Base-by-base conservation (phyloP, 2,329 filamentous ascomycete species). In the Podosphaera aphanis region DNA sequence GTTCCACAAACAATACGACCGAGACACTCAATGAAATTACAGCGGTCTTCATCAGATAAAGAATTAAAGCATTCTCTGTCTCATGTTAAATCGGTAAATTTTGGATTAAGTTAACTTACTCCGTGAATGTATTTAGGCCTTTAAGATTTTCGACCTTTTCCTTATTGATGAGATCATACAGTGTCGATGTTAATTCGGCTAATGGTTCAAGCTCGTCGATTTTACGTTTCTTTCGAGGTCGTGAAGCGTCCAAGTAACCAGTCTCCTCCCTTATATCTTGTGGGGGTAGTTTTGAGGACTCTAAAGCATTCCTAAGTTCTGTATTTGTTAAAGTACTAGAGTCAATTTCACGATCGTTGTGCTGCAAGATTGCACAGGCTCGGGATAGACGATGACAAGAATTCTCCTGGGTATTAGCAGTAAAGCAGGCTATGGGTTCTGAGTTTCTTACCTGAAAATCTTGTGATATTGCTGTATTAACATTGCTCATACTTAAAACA, bases 1-100 rank as follows among this genome's bases (percentile, higher is more conserved):
- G 65, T 62, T 15, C 68, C 69, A 56, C 77, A 82, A 16, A 70
- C 64, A 42, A 74, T 57, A 43, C 66, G 66, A 2, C 74, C 71
- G 13, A 84, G 56, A 10, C 68, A 57, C 33, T 72, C 62, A 36
- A 81, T 61, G 7, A 67, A 60, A 29, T 64, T 63, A 51, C 68
- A 73, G 54, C 72, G 69, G 20, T 67, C 61, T 6, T 60, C 48
- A 48, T 74, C 69, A 15, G 64, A 52, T 3, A 74, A 58, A 13
- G 59, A 55, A 11, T 63, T 53, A 54, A 75, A 75, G 19, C 56
- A 56, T 48, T 55, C 47, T 47, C 65, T 64, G 55, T 49, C 41
- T 49, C 47, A 43, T 45, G 16, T 45, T 37, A 51, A 43, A 15
- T 18, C 16, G 41, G 31, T 51, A 41, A 39, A 11, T 43, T 23